Evolutionary conservation across 1,284 basidiomycete genomes (phyloP).

Genomic region (Mycena citricolor): DNA sequence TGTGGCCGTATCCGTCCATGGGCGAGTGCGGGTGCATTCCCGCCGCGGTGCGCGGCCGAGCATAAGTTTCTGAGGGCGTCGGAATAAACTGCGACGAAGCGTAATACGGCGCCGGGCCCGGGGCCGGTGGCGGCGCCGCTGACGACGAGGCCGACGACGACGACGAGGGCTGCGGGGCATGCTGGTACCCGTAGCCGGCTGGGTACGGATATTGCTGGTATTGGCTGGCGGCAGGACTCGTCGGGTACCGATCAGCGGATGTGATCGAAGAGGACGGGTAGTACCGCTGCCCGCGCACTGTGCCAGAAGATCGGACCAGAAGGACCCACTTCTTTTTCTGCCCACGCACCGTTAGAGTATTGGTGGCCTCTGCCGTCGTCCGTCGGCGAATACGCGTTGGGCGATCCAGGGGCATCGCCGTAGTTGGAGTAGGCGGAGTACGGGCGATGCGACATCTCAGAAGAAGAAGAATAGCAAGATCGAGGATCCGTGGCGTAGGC

Average conservation of each 20-base stretch:
- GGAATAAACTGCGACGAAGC: constrained; percentile 16
- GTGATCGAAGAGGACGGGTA: too few relatives aligned
- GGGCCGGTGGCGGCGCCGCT: too few relatives aligned
- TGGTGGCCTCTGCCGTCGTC: constrained; percentile 7
- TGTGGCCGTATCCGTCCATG: too few relatives aligned
- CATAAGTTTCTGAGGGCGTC: constrained; percentile 16
- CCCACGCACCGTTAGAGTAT: constrained; percentile 12
- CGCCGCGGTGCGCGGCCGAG: constrained; percentile 13
- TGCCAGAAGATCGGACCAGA: too few relatives aligned
- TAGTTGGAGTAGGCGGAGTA: constrained; percentile 6
- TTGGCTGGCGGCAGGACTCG: too few relatives aligned
- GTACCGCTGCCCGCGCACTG: too few relatives aligned
- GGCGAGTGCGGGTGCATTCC: constrained; percentile 11
- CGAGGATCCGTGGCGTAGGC: constrained; percentile 17
- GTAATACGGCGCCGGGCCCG: too few relatives aligned
- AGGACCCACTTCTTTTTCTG: too few relatives aligned
- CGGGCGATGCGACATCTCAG: too few relatives aligned
- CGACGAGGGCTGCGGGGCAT: background rate
- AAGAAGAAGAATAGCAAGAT: constrained; percentile 9
- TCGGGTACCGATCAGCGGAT: too few relatives aligned
- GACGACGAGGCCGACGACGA: too few relatives aligned
- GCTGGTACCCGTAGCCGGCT: constrained; percentile 10
- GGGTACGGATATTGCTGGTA: constrained; percentile 11
- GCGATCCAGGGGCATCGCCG: constrained; percentile 2
- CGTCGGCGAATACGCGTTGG: constrained; percentile 7